phyloP scores from a whole-genome alignment of 257 asterid species.

The Solanum ahanhuiri region DNA sequence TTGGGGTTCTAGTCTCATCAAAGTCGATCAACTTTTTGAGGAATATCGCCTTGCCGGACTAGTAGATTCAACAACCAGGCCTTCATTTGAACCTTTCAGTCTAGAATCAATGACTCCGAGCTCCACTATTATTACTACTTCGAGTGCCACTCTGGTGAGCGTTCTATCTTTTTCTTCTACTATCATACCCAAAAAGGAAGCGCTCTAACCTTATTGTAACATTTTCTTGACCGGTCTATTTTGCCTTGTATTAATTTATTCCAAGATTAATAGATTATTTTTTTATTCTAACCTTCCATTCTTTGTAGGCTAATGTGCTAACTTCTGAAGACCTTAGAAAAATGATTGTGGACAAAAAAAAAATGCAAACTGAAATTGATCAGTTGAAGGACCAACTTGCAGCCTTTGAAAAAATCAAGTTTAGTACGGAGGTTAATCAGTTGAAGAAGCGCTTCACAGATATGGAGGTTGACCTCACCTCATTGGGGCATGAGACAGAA shows the following conservation, averaged over 20 bases:
- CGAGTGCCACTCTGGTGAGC: background rate
- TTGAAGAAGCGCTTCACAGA: background rate
- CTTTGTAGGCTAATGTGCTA: background rate
- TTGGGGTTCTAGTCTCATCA: background rate
- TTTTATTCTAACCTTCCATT: background rate
- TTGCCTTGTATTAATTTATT: background rate
- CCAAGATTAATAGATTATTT: background rate
- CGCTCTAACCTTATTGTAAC: background rate
- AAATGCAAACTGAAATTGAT: background rate
- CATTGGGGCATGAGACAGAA: background rate
- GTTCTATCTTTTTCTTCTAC: background rate
- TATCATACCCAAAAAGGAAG: too few species aligned
- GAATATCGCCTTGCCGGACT: background rate
- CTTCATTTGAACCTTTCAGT: background rate
- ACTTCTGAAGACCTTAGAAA: background rate
- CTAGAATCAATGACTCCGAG: background rate
- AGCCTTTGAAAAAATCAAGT: background rate
- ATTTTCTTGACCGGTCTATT: background rate
- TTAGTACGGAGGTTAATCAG: background rate
- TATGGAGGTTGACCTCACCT: background rate
- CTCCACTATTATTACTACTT: background rate
- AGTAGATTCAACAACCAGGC: background rate
- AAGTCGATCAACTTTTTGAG: background rate
- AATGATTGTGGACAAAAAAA: background rate
- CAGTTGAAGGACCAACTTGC: background rate